Evolutionary conservation across 176 grass and related monocot species (phyloP), one percentile per base, ranked within the genome.

Genomic region (Themeda triandra): DNA sequence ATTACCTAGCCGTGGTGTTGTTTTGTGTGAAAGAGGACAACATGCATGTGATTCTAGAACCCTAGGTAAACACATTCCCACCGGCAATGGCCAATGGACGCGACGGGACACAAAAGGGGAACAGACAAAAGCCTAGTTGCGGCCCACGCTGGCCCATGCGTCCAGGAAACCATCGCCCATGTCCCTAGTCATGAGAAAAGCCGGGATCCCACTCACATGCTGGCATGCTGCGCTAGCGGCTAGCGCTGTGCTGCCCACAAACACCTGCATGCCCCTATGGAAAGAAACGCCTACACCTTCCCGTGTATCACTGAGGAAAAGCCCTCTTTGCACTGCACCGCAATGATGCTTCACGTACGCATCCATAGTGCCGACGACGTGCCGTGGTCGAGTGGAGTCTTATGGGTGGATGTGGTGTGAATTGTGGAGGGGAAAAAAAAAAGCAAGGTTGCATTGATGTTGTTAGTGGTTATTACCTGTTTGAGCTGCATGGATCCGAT

Each of bases 401-500:
- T 53, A 25, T 71, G 37, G 37, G 27, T 3, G 1, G 37, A 40
- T 40, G 68, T 18, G 11, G 23, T 28, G 39, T 28, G 40, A 45
- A 28, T 2, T 9, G 39, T 28, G 29, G 14, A 36, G 45, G n/a
- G n/a, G n/a, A n/a, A n/a, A n/a, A n/a, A n/a, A n/a, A n/a, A n/a
- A n/a, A n/a, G n/a, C n/a, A n/a, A n/a, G n/a, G n/a, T n/a, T n/a
- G n/a, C n/a, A n/a, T n/a, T n/a, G n/a, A n/a, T n/a, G 37, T 9
- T 10, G 29, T 21, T n/a, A 35, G 21, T 17, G 0, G 36, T 85
- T 92, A 0, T 30, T 90, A 95, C 96, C 85, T 94, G 96, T 86
- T 93, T 88, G 17, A 98, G 88, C 71, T 94, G 93, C 93, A 98
- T 92, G 87, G 93, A 86, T 56, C 96, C 91, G 73, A 98, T 90